Evolutionary conservation across 1,284 basidiomycete species (phyloP), one percentile per base, ranked within the genome.

Genomic region (Cryptococcus hybrid): DNA sequence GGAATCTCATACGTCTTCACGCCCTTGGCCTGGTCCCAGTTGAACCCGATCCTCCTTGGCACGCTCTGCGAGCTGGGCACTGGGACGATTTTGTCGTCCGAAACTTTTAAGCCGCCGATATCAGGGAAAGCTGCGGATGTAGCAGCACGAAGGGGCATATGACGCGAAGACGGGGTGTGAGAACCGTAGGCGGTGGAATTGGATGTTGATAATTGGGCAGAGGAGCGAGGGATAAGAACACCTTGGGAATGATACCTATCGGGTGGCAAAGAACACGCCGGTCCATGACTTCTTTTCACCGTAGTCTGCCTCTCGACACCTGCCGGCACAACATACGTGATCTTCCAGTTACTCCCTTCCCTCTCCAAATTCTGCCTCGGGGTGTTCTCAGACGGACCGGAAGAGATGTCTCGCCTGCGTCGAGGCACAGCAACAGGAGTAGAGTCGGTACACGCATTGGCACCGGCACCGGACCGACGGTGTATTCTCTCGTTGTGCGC

Each of bases 1-100:
- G 74, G 74, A 3, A 76, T 54, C 43, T 64, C 67, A 62, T 76
- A 76, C 55, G 68, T 73, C 65, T 64, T 68, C 40, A 66, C 65
- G 15, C 70, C 68, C 52, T 64, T 64, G 52, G 64, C 65, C 39
- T 63, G 60, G 38, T 62, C 64, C 74, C 74, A 76, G 55, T 71
- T 69, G 54, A 73, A 68, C 36, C 69, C 64, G n/a, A 59, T 47
- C 52, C 38, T 7, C 40, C 62, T 55, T 38, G 67, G 65, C 30
- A 64, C 56, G 36, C 58, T 60, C 13, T 53, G 55, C 50, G 54
- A 54, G 30, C 58, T 49, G 24, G 62, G 59, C 13, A 56, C 43
- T 55, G 51, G 24, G 46, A 47, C 48, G 9, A 36, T 5, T 3
- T 36, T 30, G 12, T n/a, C 47, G 47, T n/a, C 37, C 51, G 18